Percentiles rank a stretch among this genome's conserved stretches.
Conservation (phyloP, 169 alveolate species). For the Hepatocystis sp. region DNA sequence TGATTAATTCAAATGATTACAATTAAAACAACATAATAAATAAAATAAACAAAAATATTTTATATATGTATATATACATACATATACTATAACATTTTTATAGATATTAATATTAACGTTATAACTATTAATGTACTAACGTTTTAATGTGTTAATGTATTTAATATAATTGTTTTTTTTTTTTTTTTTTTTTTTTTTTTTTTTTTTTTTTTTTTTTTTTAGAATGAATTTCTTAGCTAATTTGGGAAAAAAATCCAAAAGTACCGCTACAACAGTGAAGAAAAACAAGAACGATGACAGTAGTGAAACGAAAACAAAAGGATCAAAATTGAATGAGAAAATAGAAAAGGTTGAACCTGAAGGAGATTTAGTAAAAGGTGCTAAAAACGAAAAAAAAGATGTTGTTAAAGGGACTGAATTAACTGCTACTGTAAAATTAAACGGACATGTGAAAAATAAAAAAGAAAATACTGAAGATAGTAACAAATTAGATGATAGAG, state of each 20-base stretch:
- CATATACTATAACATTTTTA: background rate
- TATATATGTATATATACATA: slow-evolving; percentile 5
- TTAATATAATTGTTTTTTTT: too few relatives aligned
- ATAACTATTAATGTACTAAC: too few relatives aligned
- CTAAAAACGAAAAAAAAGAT: background rate
- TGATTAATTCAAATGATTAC: slow-evolving; percentile 51
- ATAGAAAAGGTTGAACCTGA: background rate
- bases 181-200: slow-evolving; percentile 1
- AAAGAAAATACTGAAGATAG: slow-evolving; percentile 15
- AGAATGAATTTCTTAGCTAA: slow-evolving; percentile 54
- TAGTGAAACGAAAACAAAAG: slow-evolving; percentile 12
- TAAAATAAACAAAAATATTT: slow-evolving; percentile 10
- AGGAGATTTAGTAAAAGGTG: too few relatives aligned
- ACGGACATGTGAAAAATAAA: slow-evolving; percentile 24
- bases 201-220: background rate
- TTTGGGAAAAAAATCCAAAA: slow-evolving; percentile 61
- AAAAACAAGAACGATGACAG: slow-evolving; percentile 6
- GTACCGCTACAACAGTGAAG: slow-evolving; percentile 12
- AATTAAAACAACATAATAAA: slow-evolving; percentile 55
- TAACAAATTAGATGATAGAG: slow-evolving; percentile 20
- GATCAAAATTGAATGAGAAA: slow-evolving; percentile 21
- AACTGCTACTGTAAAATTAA: slow-evolving; percentile 18
- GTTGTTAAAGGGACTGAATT: background rate
- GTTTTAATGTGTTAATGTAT: too few relatives aligned
- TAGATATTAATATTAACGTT: too few relatives aligned